Conservation (phyloP, 2,329 filamentous ascomycete species). For the Allantophomopsis lycopodina region DNA sequence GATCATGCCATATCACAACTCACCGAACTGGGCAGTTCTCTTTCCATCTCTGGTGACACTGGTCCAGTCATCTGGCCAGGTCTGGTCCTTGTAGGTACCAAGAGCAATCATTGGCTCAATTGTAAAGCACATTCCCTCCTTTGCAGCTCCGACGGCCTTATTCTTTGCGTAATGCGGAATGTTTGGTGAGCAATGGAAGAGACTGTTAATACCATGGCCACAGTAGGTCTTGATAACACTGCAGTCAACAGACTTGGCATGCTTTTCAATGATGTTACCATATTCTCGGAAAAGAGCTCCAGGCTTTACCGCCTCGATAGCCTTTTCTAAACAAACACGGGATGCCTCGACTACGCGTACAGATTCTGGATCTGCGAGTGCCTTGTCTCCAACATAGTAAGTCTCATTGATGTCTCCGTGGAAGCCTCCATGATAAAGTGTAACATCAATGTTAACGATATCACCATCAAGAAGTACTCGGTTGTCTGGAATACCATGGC, state of each 20-base stretch:
- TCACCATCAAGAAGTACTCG: slow-evolving; percentile 80
- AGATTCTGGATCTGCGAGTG: slow-evolving; percentile 68
- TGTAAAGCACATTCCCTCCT: slow-evolving; percentile 96
- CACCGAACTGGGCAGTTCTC: slow-evolving; percentile 84
- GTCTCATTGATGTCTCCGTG: slow-evolving; percentile 97
- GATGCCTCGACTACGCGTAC: slow-evolving; percentile 86
- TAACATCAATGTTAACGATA: slow-evolving; percentile 94
- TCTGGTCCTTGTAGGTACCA: slow-evolving; percentile 82
- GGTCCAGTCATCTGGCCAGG: slow-evolving; percentile 98
- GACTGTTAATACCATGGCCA: slow-evolving; percentile 84
- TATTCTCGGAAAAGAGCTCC: slow-evolving; percentile 87
- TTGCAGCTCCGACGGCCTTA: slow-evolving; percentile 88
- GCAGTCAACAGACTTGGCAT: slow-evolving; percentile 74
- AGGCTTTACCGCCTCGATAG: slow-evolving; percentile 86
- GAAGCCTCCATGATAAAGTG: slow-evolving; percentile 86
- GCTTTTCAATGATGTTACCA: slow-evolving; percentile 89
- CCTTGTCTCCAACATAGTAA: slow-evolving; percentile 90
- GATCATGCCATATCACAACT: slow-evolving; percentile 16
- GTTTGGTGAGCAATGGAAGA: slow-evolving; percentile 90
- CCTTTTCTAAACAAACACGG: slow-evolving; percentile 77
- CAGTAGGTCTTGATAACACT: slow-evolving; percentile 93
- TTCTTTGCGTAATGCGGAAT: slow-evolving; percentile 98
- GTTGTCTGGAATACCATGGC: slow-evolving; percentile 94
- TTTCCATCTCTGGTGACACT: slow-evolving; percentile 85
- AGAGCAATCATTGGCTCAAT: slow-evolving; percentile 98